Base-by-base conservation (phyloP, 768 basidiomycete species). In the Baorangia bicolor region DNA sequence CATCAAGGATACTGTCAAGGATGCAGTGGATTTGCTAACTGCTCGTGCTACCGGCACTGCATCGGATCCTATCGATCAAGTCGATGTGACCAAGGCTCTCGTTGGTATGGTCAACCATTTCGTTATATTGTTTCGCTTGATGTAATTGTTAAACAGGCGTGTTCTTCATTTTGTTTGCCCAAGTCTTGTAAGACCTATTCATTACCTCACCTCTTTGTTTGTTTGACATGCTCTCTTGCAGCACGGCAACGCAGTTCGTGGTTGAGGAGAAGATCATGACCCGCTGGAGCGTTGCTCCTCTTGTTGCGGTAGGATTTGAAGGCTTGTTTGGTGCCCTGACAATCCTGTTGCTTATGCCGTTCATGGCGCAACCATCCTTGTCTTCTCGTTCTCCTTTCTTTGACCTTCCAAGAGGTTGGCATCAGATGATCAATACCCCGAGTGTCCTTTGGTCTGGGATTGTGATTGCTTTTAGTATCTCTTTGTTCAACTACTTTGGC, bases 241-340 rank as follows among this genome's bases (percentile, higher is more conserved):
- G 92, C 76, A 90, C 92, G 28, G 94, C 94, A 52, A 84, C 85
- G 11, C 94, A 95, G 69, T 95, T 95, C 68, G 95, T 98, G 42
- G 81, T 97, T 16, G 97, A 98, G 79, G 96, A 98, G 75, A 95
- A 91, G 77, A 94, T 98, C 63, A 87, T 98, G 88, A 77, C 84
- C 66, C 83, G 81, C 46, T 95, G 96, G 77, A 78, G 84, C 33
- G 88, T 98, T 38, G 83, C 86, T 43, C 96, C 97, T 14, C 81
- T 98, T 35, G 83, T 94, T 55, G 95, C 96, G 12, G 97, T 98
- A 57, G 94, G 95, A 23, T 91, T 82, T 59, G 97, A 99, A 74
- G 97, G 97, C 40, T 77, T 95, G 57, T 98, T 96, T 67, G 97
- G 97, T 53, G 76, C 86, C 20, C 61, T 90, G 62, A 88, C 91